Base-by-base conservation (phyloP, 2,329 filamentous ascomycete genomes). In the Ilyonectria mors-panacis region DNA sequence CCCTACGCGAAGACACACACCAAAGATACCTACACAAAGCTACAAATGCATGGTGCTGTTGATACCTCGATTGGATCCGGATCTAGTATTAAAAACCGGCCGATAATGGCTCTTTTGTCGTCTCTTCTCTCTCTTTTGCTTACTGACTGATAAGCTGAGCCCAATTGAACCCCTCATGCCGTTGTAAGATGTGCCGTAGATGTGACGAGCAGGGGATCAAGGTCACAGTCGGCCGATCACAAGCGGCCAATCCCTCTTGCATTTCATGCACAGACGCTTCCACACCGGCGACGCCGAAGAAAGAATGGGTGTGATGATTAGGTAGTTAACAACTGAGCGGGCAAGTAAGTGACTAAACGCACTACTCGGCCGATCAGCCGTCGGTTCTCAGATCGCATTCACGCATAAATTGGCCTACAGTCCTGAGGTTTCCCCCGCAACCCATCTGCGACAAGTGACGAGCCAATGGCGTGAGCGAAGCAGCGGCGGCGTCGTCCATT, bases 401-500 rank as follows among this genome's bases (percentile, higher is more conserved):
- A 53, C 58, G 57, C 58, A 66, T 61, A 65, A 65, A 15, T 39
- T 50, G 51, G 30, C 28, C 30, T 59, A 47, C 55, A 59, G 37
- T 55, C 42, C 26, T 47, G 37, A 61, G 35, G 57, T 53, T 59
- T 30, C 58, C 50, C 54, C 44, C 56, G 56, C 56, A 57, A 60
- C 63, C 56, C 58, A 53, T 47, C 53, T 39, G 63, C 23, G 45
- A 60, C 63, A 58, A 48, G 50, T 26, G 35, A 55, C 19, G 63
- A 53, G 17, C 63, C 63, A 66, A 66, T 66, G 44, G 42, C 33
- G 30, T 17, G 44, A 23, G 37, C 39, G 37, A 65, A 55, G 56
- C 17, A 37, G 47, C 57, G 59, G 67, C 64, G 64, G 55, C 63
- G 37, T 65, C 66, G 68, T 64, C 62, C 69, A 65, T 66, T 67